Base-by-base conservation (phyloP, 164 flowering plant genomes). In the Annona cherimola region DNA sequence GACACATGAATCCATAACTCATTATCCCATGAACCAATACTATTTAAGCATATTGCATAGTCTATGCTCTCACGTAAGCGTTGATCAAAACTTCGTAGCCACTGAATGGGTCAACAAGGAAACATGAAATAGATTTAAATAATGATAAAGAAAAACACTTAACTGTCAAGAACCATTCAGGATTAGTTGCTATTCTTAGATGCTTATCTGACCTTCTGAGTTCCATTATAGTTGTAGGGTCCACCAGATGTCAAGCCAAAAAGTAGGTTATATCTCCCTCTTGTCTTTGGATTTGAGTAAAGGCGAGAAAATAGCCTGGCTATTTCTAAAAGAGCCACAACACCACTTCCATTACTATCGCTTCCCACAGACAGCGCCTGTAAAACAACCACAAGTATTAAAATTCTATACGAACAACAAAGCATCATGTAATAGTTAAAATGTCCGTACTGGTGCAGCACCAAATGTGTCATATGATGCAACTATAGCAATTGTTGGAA, bases 391-490 rank as follows among this genome's bases (percentile, higher is more conserved):
- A 50, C 14, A 57, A 5, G 64, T n/a, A 42, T 60, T 39, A 19
- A 65, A 69, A 68, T 18, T 54, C 40, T 41, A 68, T n/a, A 69
- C 62, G 68, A 26, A 41, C 62, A 19, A 64, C 9, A 50, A 39
- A 55, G 35, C 45, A 65, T 26, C 1, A 65, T 60, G 61, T 39
- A 55, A 55, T 7, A 50, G 4, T 20, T 44, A 69, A 43, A 18
- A 9, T 19, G n/a, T 54, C 18, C 69, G 63, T 84, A 93, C 99
- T 55, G 97, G 97, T 77, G 97, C 97, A 76, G 98, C 96, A 65
- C 98, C 99, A 81, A 96, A 93, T 50, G 99, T 96, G 78, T 96
- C 99, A 79, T 96, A 96, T 43, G 98, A 88, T 69, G 99, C 98
- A 67, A 93, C 97, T 76, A 96, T 83, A 69, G 98, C 99, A 84